These are phyloP conservation scores for Stramenopiles sp. DNA, from an alignment of 352 stramenopile genomes.

Conservation along the genomic window DNA sequence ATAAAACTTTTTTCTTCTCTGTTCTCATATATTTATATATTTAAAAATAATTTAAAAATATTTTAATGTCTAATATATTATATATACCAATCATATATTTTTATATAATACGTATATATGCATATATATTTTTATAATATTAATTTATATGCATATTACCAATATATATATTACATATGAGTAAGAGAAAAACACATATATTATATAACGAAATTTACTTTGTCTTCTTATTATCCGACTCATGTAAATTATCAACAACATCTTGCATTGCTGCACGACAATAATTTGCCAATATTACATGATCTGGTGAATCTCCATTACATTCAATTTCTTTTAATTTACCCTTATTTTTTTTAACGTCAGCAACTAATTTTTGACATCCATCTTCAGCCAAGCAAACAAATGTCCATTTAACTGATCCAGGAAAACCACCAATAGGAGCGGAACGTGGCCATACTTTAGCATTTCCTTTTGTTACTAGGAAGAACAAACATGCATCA, in stretches of 20 bases:
- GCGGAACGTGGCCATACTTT: neutral
- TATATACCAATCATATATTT: no score
- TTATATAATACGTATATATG: neutral
- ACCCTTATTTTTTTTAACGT: neutral
- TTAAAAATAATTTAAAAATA: no score
- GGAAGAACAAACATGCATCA: neutral
- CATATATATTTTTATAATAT: no score
- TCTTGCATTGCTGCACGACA: neutral
- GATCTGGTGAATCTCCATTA: neutral
- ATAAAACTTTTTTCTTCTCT: no score
- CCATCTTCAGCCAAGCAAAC: neutral
- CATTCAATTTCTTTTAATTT: neutral
- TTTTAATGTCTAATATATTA: no score
- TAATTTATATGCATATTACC: no score
- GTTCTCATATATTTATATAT: no score
- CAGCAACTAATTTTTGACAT: neutral
- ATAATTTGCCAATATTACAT: neutral
- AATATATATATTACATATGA: no score
- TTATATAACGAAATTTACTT: no score
- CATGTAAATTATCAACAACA: neutral
- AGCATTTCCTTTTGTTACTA: neutral
- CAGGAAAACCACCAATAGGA: neutral
- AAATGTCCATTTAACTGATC: neutral
- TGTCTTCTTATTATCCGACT: neutral
- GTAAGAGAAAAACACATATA: no score